phyloP scores from a whole-genome alignment of 2,329 filamentous ascomycete species.

The Rutstroemia sp. region DNA sequence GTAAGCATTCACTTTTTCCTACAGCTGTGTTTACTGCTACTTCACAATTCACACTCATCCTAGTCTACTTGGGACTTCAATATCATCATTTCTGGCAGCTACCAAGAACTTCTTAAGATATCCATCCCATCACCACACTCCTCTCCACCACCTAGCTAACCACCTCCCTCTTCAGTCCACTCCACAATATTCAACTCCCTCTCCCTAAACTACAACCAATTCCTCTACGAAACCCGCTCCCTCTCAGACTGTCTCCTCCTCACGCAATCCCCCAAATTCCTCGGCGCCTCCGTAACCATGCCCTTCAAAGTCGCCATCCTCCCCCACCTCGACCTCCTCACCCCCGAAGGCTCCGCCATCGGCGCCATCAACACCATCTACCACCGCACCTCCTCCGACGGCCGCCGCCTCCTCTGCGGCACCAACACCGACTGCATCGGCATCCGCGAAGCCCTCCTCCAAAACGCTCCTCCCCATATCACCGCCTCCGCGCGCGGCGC shows the following conservation, averaged over 20 bases:
- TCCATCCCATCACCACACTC: neutral
- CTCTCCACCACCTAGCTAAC: neutral
- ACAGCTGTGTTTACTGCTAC: neutral
- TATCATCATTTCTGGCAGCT: neutral
- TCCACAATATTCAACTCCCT: conserved; percentile 45
- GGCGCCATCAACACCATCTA: conserved; percentile 79
- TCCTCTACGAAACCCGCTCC: conserved; percentile 45
- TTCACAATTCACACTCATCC: neutral
- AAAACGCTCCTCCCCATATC: conserved; percentile 41
- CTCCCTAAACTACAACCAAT: conserved; percentile 43
- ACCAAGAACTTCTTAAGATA: no score
- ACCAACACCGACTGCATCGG: conserved; percentile 79
- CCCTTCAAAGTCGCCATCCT: conserved; percentile 76
- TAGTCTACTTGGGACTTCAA: neutral
- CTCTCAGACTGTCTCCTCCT: conserved; percentile 43
- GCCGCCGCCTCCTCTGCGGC: conserved; percentile 46
- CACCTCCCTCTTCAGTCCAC: conserved; percentile 40
- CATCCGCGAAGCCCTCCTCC: conserved; percentile 63
- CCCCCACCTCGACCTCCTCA: conserved; percentile 63
- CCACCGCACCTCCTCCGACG: conserved; percentile 37
- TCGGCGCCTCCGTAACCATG: conserved; percentile 72
- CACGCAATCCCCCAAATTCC: conserved; percentile 50
- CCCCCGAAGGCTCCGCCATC: conserved; percentile 63
- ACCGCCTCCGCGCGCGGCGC: conserved; percentile 44
- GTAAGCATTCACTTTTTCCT: neutral